Conservation (phyloP, 2,329 filamentous ascomycete species). For the Talaromyces albobiverticillius region DNA sequence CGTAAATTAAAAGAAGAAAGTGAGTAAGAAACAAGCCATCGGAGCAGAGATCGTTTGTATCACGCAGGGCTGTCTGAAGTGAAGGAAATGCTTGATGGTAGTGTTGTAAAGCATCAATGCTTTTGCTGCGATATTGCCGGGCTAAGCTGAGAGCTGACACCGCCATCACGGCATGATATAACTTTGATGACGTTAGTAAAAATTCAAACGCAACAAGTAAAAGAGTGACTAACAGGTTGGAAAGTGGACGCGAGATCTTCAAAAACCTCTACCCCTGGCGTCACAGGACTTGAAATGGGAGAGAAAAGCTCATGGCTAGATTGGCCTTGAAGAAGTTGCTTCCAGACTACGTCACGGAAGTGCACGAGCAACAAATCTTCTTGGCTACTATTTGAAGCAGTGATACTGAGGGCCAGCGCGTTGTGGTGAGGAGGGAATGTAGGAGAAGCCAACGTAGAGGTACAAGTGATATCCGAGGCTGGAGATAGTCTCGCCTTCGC, state of each 20-base stretch:
- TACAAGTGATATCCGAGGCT: constrained; percentile 30
- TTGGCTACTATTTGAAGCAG: constrained; percentile 23
- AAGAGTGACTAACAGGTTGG: constrained; percentile 46
- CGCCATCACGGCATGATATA: constrained; percentile 58
- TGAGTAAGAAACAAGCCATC: constrained; percentile 58
- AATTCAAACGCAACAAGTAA: neutral
- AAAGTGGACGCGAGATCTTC: constrained; percentile 49
- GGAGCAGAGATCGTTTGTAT: constrained; percentile 51
- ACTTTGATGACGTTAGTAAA: constrained; percentile 31
- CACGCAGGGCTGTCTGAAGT: constrained; percentile 44
- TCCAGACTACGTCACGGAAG: constrained; percentile 42
- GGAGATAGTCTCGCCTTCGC: constrained; percentile 32
- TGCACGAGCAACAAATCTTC: constrained; percentile 36
- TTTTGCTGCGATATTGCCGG: constrained; percentile 44
- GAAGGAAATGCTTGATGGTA: constrained; percentile 54
- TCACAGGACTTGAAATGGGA: constrained; percentile 22
- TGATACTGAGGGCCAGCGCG: constrained; percentile 17
- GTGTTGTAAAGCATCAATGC: constrained; percentile 52
- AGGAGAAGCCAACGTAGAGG: constrained; percentile 25
- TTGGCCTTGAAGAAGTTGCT: constrained; percentile 35
- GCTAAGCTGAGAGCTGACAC: constrained; percentile 54
- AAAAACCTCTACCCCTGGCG: constrained; percentile 41
- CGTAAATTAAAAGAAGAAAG: constrained; percentile 57
- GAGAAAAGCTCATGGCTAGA: constrained; percentile 17
- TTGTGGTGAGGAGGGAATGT: constrained; percentile 22